Percentiles rank a stretch among this genome's conserved stretches.
phyloP scores from a whole-genome alignment of 352 stramenopile genomes.

The Phytopythium oedochilum region DNA sequence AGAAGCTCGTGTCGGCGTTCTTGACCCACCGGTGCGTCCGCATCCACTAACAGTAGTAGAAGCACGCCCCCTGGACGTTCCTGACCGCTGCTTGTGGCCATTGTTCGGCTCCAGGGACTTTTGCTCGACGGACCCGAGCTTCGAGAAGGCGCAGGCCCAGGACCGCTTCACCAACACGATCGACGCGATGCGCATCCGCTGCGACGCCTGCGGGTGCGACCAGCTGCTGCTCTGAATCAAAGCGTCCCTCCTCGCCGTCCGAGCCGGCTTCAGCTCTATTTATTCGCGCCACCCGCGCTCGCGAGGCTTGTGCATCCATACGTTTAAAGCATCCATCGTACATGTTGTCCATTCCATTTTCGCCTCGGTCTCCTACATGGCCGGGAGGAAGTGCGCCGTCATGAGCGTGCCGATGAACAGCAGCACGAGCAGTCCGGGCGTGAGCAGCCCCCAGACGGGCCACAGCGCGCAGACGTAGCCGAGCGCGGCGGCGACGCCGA shows the following conservation, averaged over 20 bases:
- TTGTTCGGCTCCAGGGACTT: constrained; percentile 19
- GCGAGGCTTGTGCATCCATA: background rate
- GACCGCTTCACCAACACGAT: constrained; percentile 10
- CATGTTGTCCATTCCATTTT: constrained; percentile 1
- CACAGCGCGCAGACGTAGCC: constrained; percentile 87
- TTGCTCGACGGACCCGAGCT: constrained; percentile 43
- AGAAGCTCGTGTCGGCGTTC: constrained; percentile 49
- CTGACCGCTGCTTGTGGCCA: background rate
- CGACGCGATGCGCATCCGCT: constrained; percentile 37
- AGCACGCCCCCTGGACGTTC: too few species aligned
- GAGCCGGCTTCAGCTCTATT: constrained; percentile 12
- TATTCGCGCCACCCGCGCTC: constrained; percentile 10
- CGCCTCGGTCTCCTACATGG: constrained; percentile 21
- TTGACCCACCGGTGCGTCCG: constrained; percentile 45
- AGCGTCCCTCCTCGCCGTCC: background rate
- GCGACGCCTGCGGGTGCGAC: constrained; percentile 28
- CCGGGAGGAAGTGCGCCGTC: constrained; percentile 91
- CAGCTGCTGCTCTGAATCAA: constrained; percentile 13
- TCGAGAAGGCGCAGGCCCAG: constrained; percentile 27
- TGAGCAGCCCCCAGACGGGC: constrained; percentile 91
- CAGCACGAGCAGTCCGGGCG: constrained; percentile 85
- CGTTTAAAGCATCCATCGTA: background rate
- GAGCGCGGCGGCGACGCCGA: constrained; percentile 57
- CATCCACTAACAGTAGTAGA: too few species aligned
- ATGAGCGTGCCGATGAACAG: constrained; percentile 91